Conservation (phyloP, 257 asterid genomes). For the Nyctanthes arbortristis region DNA sequence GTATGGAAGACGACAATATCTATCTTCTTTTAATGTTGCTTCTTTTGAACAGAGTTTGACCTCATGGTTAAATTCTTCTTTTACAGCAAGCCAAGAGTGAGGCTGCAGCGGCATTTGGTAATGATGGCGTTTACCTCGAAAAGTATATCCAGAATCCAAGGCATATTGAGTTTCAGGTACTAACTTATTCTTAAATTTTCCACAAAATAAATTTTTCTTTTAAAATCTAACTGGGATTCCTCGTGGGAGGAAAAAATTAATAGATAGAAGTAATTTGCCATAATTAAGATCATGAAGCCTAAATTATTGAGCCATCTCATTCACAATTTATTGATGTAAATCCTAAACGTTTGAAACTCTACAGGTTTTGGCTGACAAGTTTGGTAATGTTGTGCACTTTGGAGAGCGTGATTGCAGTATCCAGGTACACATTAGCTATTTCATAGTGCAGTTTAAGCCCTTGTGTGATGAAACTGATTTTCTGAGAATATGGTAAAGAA, state of each 20-base stretch:
- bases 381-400: constrained; percentile 89
- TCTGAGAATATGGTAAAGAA: too few species aligned
- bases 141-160: constrained; percentile 93
- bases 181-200: constrained; percentile 11
- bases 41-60: constrained; percentile 11
- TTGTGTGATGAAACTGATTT: too few species aligned
- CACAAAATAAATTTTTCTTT: constrained; percentile 4
- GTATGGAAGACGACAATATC: neutral
- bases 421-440: constrained; percentile 56
- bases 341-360: constrained; percentile 6
- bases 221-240: neutral
- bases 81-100: constrained; percentile 81
- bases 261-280: neutral
- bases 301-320: neutral
- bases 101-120: constrained; percentile 99
- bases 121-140: constrained; percentile 97
- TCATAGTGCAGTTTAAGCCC: neutral
- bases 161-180: constrained; percentile 86
- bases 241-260: neutral
- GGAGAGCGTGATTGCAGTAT: constrained; percentile 99
- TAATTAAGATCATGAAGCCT: neutral
- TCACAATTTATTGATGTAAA: neutral
- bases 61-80: constrained; percentile 4
- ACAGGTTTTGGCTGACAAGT: constrained; percentile 95
- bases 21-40: neutral